Evolutionary conservation across 2,329 filamentous ascomycete species (phyloP), one percentile per base, ranked within the genome.

Genomic region (Monilinia laxa): DNA sequence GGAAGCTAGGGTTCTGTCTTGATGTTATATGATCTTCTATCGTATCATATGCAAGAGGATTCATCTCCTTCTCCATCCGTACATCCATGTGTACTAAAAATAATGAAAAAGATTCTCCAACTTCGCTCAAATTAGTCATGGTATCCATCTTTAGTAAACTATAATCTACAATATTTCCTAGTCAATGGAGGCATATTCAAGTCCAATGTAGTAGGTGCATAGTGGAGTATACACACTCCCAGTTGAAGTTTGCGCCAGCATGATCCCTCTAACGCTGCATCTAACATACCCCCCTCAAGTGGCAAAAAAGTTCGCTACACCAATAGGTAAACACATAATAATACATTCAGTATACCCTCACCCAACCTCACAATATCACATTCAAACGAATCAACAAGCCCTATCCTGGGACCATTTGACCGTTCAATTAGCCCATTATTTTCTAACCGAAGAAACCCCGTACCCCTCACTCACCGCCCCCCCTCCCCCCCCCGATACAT

Each of bases 401-500:
- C 28, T 12, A 60, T 60, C 45, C 57, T 28, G 38, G 45, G 9
- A 20, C 11, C 20, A 2, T 16, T 5, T 20, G 35, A n/a, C 25
- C 4, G 14, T 35, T 20, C 31, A 55, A 38, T 31, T 11, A 23
- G 53, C 11, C 11, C 20, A 23, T 56, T 11, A 38, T 25, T 62
- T 11, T 38, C 4, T 12, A 38, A 6, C 58, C 58, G 58, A 51
- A 25, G 45, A 38, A 62, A 51, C 14, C 5, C 58, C 45, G 45
- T 18, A 51, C 45, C 45, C 45, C 45, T 51, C 28, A 38, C 31
- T 62, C 58, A 51, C 45, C 58, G 42, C 45, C 58, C 45, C 20
- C 20, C 47, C 40, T 25, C 45, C 58, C 45, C 20, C 20, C 47
- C 40, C 40, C 25, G 40, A 28, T 42, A 31, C 45, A 62, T 62